Evolutionary conservation across 2,329 filamentous ascomycete genomes (phyloP).

Genomic region (Cladosporium austrohemisphaericum): DNA sequence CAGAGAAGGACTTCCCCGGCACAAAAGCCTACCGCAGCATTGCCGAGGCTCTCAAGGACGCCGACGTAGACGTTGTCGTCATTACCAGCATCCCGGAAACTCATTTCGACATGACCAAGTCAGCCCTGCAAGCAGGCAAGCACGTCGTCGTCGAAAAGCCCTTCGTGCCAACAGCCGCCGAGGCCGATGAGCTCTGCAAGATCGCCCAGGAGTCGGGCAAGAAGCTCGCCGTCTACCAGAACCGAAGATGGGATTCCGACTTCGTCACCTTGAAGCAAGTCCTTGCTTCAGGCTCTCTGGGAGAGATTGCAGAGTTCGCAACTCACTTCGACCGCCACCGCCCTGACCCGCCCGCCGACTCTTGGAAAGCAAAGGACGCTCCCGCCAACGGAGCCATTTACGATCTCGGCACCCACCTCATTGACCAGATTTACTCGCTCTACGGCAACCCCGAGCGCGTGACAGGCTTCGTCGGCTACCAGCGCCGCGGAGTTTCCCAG

Average conservation of each 20-base stretch:
- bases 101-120: slow-evolving; percentile 63
- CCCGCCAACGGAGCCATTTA: slow-evolving; percentile 67
- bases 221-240: slow-evolving; percentile 47
- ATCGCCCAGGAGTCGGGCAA: slow-evolving; percentile 38
- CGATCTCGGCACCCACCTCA: slow-evolving; percentile 70
- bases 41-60: slow-evolving; percentile 62
- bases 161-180: slow-evolving; percentile 67
- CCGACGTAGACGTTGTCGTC: slow-evolving; percentile 64
- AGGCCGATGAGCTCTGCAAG: slow-evolving; percentile 60
- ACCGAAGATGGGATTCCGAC: slow-evolving; percentile 74
- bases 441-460: slow-evolving; percentile 67
- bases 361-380: slow-evolving; percentile 66
- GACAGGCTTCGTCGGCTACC: slow-evolving; percentile 64
- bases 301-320: slow-evolving; percentile 72
- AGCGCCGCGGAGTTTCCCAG: slow-evolving; percentile 58
- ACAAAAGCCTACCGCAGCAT: slow-evolving; percentile 62
- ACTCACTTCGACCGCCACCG: slow-evolving; percentile 77
- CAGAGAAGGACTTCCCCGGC: slow-evolving; percentile 63
- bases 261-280: slow-evolving; percentile 67
- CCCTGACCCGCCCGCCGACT: slow-evolving; percentile 44
- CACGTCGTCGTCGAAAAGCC: slow-evolving; percentile 81
- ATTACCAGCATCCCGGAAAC: slow-evolving; percentile 68
- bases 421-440: slow-evolving; percentile 69
- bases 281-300: slow-evolving; percentile 57
- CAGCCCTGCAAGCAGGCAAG: slow-evolving; percentile 66